These are phyloP conservation scores for Ramaria sp. DNA, from an alignment of 768 basidiomycete genomes.

Conservation along the genomic window DNA sequence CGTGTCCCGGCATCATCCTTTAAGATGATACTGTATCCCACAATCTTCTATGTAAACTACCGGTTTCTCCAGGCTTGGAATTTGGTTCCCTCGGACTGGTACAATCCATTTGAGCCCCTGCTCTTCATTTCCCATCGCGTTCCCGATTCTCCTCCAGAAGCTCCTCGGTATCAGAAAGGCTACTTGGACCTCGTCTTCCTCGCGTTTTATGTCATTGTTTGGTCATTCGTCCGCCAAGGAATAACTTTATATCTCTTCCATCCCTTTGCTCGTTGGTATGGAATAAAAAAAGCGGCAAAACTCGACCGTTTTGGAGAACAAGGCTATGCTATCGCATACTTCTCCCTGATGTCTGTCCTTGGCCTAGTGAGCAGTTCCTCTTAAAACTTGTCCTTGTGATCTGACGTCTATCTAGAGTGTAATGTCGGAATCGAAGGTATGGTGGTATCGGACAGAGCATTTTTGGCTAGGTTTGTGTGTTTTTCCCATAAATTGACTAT, in stretches of 20 bases:
- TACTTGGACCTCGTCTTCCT: constrained; percentile 72
- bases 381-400: background rate
- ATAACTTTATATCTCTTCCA: constrained; percentile 52
- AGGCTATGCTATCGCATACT: constrained; percentile 79
- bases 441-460: constrained; percentile 73
- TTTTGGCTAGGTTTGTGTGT: constrained; percentile 68
- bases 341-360: constrained; percentile 53
- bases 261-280: constrained; percentile 59
- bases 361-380: constrained; percentile 54
- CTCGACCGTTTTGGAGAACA: constrained; percentile 86
- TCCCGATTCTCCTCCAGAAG: constrained; percentile 36
- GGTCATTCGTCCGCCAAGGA: constrained; percentile 76
- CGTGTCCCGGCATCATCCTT: constrained; percentile 60
- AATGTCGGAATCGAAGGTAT: constrained; percentile 28
- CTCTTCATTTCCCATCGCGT: constrained; percentile 64
- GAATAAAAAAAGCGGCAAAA: constrained; percentile 57
- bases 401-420: background rate
- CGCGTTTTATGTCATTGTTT: constrained; percentile 76
- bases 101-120: constrained; percentile 66
- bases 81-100: constrained; percentile 28
- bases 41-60: constrained; percentile 59
- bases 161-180: constrained; percentile 60
- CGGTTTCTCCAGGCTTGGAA: constrained; percentile 35
- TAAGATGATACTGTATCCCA: constrained; percentile 49
- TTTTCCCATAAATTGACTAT: background rate